A percentile compares a stretch with the other conserved stretches of the same genome.
Evolutionary conservation across 192 early-diverging fungal genomes (phyloP).

Genomic region (Coemansia sp.): DNA sequence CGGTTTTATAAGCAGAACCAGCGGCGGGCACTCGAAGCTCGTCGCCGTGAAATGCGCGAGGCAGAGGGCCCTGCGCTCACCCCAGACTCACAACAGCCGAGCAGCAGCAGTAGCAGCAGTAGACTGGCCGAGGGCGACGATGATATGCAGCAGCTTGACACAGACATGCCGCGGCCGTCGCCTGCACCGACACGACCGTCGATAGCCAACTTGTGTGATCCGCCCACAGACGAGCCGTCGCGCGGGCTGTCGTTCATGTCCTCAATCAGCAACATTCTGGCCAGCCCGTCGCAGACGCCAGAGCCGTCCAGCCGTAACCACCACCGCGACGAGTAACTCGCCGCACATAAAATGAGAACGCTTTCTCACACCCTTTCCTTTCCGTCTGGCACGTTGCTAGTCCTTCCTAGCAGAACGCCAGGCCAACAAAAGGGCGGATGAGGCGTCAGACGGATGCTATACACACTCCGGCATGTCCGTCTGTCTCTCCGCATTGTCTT

Average conservation of each 20-base stretch:
- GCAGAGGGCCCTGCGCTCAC: slow-evolving; percentile 1
- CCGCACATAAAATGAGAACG: background rate
- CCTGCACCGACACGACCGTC: slow-evolving; percentile 24
- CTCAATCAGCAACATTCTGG: slow-evolving; percentile 36
- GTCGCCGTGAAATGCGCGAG: slow-evolving; percentile 42
- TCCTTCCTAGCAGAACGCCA: background rate
- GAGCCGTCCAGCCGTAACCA: slow-evolving; percentile 5
- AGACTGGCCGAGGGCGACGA: slow-evolving; percentile 16
- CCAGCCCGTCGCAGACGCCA: slow-evolving; percentile 15
- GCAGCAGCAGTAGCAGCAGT: slow-evolving; percentile 14
- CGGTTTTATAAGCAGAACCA: slow-evolving; percentile 61
- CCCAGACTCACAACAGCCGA: background rate
- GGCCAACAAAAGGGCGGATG: background rate
- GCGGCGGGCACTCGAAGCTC: slow-evolving; percentile 46
- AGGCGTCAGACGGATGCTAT: background rate
- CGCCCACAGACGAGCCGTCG: background rate
- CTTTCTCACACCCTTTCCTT: no score
- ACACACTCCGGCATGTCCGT: background rate
- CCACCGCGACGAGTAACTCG: slow-evolving; percentile 6
- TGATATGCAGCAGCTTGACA: slow-evolving; percentile 5
- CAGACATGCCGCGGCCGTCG: slow-evolving; percentile 1
- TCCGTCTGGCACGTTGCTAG: background rate
- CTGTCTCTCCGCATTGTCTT: background rate
- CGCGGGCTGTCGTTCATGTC: slow-evolving; percentile 12
- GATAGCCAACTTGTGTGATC: slow-evolving; percentile 34